A percentile compares a stretch with the other conserved stretches of the same genome.
Evolutionary conservation across 2,329 filamentous ascomycete genomes (phyloP).

Genomic region (Penicillium sp.): DNA sequence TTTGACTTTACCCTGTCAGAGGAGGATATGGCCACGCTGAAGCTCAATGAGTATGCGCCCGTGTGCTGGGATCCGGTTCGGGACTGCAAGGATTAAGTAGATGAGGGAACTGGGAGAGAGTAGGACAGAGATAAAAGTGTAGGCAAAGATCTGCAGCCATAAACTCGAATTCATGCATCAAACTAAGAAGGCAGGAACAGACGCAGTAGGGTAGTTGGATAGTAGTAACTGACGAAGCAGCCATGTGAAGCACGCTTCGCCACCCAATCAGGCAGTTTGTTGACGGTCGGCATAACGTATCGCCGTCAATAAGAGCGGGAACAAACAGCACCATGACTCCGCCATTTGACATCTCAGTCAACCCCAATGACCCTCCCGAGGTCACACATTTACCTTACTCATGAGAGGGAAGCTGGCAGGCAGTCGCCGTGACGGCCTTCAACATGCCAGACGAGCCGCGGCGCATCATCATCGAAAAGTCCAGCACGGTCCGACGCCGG

Average conservation of each 20-base stretch:
- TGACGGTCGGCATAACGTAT: conserved; percentile 35
- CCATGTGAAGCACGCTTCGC: background rate
- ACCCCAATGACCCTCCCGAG: background rate
- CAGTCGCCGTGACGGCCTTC: conserved; percentile 21
- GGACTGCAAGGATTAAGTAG: conserved; percentile 26
- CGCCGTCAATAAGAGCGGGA: conserved; percentile 24
- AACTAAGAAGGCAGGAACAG: background rate
- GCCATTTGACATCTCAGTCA: background rate
- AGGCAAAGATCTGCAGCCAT: background rate
- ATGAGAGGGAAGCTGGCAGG: conserved; percentile 20
- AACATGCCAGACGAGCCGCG: conserved; percentile 35
- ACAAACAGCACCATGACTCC: background rate
- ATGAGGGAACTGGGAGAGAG: background rate
- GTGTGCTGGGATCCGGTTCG: conserved; percentile 60
- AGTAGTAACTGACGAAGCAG: background rate
- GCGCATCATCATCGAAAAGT: conserved; percentile 41
- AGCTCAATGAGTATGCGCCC: conserved; percentile 58
- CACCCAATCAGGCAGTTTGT: conserved; percentile 25
- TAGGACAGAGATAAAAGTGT: conserved; percentile 13
- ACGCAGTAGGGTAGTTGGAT: background rate
- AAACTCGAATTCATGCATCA: background rate
- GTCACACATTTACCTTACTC: conserved; percentile 1
- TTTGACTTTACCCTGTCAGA: conserved; percentile 61
- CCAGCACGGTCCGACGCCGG: conserved; percentile 39
- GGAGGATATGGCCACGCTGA: conserved; percentile 60